phyloP scores from a whole-genome alignment of 768 basidiomycete genomes.

The Suillus clintonianus region DNA sequence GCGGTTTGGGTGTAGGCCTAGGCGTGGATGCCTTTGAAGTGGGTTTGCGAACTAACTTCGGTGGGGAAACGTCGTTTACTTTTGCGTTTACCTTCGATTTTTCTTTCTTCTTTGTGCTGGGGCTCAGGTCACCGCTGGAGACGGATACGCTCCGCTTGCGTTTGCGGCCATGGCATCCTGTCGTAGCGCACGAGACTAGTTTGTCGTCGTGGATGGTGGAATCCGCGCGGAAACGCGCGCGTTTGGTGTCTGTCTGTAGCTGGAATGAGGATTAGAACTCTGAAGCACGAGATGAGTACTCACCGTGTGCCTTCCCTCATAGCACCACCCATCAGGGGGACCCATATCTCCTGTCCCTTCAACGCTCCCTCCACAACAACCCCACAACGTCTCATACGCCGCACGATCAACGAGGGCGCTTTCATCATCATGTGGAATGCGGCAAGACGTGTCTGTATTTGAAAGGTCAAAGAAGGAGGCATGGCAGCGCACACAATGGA shows the following conservation, averaged over 20 bases:
- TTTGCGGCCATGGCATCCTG: conserved; percentile 53
- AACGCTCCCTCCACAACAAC: conserved; percentile 71
- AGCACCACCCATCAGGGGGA: conserved; percentile 86
- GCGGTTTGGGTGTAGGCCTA: conserved; percentile 13
- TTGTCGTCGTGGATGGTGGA: conserved; percentile 68
- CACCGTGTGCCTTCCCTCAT: conserved; percentile 78
- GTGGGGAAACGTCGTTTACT: conserved; percentile 2
- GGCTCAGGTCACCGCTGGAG: conserved; percentile 23
- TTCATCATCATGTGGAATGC: conserved; percentile 78
- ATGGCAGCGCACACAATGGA: conserved; percentile 81
- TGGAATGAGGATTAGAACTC: neutral
- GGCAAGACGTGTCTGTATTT: conserved; percentile 69
- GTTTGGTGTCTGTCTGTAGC: conserved; percentile 65
- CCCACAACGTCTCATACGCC: conserved; percentile 61
- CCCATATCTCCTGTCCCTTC: conserved; percentile 81
- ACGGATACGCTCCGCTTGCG: conserved; percentile 22
- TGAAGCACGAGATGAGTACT: conserved; percentile 5
- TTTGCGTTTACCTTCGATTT: conserved; percentile 5
- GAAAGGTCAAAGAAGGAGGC: conserved; percentile 69
- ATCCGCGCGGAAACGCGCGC: conserved; percentile 79
- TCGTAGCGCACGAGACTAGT: conserved; percentile 56
- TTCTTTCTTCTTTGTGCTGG: conserved; percentile 12
- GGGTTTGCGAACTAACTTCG: conserved; percentile 14
- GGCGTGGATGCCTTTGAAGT: conserved; percentile 12
- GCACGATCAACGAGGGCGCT: conserved; percentile 73